These are phyloP conservation scores for Cenchrus americanus DNA, from an alignment of 176 grass and related monocot genomes.

Conservation along the genomic window DNA sequence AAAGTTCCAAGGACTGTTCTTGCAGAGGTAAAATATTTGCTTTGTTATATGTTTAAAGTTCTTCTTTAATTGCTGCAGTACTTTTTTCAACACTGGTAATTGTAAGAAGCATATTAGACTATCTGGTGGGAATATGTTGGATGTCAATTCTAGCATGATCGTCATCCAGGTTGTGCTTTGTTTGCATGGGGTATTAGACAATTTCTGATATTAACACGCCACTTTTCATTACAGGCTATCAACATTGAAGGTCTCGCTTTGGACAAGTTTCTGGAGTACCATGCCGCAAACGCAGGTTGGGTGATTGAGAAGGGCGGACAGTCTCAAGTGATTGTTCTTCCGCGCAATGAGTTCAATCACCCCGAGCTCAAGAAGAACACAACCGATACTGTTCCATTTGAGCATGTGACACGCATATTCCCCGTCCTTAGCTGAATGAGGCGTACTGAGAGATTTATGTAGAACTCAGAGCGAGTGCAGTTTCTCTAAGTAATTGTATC, in stretches of 20 bases:
- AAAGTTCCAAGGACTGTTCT: constrained; percentile 96
- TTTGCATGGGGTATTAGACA: not conserved
- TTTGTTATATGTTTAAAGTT: constrained; percentile 22
- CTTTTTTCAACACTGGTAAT: not conserved
- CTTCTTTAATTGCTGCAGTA: not conserved
- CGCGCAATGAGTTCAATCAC: constrained; percentile 83
- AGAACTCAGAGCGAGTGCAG: constrained; percentile 39
- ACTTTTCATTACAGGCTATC: constrained; percentile 63
- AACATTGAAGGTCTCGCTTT: constrained; percentile 90
- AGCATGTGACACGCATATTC: constrained; percentile 91
- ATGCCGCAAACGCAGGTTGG: constrained; percentile 81
- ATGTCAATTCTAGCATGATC: not conserved
- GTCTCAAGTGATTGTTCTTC: constrained; percentile 80
- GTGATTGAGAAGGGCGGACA: constrained; percentile 65
- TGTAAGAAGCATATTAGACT: not conserved
- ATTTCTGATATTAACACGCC: not conserved
- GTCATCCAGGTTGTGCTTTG: not conserved
- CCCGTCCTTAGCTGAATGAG: constrained; percentile 77
- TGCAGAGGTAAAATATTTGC: constrained; percentile 67
- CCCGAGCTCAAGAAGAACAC: constrained; percentile 94
- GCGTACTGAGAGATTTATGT: not conserved
- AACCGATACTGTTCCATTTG: constrained; percentile 68
- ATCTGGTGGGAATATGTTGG: not conserved
- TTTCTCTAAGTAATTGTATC: constrained; percentile 24
- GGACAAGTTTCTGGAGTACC: constrained; percentile 95